phyloP scores from a whole-genome alignment of 2,329 filamentous ascomycete genomes.

The Epichloe uncinata region DNA sequence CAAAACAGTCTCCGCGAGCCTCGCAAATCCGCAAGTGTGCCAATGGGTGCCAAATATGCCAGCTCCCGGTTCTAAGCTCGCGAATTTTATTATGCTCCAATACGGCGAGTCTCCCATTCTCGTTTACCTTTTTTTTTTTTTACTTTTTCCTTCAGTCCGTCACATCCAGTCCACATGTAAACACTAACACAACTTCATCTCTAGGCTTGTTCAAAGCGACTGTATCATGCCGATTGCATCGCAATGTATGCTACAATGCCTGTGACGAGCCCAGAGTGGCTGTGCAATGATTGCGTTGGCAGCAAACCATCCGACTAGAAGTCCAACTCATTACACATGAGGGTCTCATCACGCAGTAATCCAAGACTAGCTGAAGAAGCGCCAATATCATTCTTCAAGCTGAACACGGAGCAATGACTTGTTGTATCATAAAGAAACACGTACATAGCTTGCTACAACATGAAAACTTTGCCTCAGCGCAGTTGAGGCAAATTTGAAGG shows the following conservation, averaged over 20 bases:
- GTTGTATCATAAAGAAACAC: neutral
- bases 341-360: neutral
- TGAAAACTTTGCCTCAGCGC: neutral
- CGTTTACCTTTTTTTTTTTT: neutral
- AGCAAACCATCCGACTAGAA: slow-evolving; percentile 13
- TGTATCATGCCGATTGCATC: slow-evolving; percentile 38
- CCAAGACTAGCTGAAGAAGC: neutral
- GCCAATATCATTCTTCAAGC: neutral
- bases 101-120: slow-evolving; percentile 24
- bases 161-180: neutral
- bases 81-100: slow-evolving; percentile 36
- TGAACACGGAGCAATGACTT: neutral
- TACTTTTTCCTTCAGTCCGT: neutral
- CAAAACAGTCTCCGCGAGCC: slow-evolving; percentile 18
- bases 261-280: slow-evolving; percentile 25
- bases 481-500: neutral
- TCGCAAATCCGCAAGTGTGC: slow-evolving; percentile 27
- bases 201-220: slow-evolving; percentile 28
- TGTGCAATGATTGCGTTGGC: slow-evolving; percentile 29
- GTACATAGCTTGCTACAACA: neutral
- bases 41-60: slow-evolving; percentile 35
- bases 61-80: slow-evolving; percentile 33
- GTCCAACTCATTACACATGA: neutral
- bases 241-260: slow-evolving; percentile 21
- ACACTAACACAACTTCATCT: neutral